Conservation (phyloP, 805 yeast genomes). For the Candida orba region DNA sequence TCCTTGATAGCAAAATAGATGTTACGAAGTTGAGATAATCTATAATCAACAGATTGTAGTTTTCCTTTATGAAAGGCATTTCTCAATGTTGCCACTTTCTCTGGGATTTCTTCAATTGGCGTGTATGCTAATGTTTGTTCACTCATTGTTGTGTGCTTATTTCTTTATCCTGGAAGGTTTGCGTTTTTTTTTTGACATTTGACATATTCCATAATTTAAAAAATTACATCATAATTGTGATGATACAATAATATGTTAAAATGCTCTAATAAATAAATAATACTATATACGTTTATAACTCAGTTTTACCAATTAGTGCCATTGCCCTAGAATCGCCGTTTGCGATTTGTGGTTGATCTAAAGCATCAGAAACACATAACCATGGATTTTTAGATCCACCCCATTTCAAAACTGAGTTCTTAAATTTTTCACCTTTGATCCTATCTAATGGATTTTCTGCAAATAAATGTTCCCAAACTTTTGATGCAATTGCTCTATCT, state of each 20-base stretch:
- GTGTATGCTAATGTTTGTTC: constrained; percentile 4
- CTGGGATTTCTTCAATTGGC: constrained; percentile 5
- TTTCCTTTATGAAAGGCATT: constrained; percentile 35
- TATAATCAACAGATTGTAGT: constrained; percentile 42
- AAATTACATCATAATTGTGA: too few relatives aligned
- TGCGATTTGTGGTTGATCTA: constrained; percentile 53
- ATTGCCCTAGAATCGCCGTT: constrained; percentile 70
- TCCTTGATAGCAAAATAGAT: constrained; percentile 59
- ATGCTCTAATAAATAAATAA: constrained; percentile 1
- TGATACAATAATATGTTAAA: too few relatives aligned
- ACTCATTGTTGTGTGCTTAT: neutral
- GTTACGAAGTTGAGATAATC: constrained; percentile 59
- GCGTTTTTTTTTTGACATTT: neutral
- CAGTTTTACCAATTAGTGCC: constrained; percentile 40
- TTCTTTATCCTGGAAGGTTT: neutral
- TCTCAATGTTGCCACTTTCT: constrained; percentile 3
- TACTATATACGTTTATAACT: constrained; percentile 1
- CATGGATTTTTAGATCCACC: constrained; percentile 93
- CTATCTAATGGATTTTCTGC: constrained; percentile 61
- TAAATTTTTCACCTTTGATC: constrained; percentile 69
- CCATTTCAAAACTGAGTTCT: constrained; percentile 70
- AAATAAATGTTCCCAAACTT: constrained; percentile 74
- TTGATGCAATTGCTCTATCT: constrained; percentile 88
- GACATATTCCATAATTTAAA: too few relatives aligned
- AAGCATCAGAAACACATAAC: constrained; percentile 72